phyloP scores from a whole-genome alignment of 805 yeast species.

The Schwanniomyces pseudopolymorphus region DNA sequence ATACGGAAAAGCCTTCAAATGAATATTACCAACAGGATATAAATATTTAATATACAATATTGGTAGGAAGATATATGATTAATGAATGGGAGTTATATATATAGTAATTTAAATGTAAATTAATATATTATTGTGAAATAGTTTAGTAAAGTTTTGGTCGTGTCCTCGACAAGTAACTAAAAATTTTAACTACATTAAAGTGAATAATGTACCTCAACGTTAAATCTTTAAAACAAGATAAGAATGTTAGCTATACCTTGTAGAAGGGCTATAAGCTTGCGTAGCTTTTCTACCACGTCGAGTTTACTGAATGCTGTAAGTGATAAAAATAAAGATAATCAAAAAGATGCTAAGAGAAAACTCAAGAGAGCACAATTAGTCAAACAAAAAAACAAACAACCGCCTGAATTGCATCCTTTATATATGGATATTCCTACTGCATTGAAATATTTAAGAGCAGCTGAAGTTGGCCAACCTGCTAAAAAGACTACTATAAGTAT shows the following conservation, averaged over 20 bases:
- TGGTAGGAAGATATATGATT: not conserved
- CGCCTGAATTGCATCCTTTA: conserved; percentile 52
- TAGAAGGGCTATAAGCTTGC: conserved; percentile 2
- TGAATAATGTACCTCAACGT: not conserved
- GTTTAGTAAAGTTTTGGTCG: not conserved
- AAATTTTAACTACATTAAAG: not conserved
- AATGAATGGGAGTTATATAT: not conserved
- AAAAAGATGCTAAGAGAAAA: conserved; percentile 18
- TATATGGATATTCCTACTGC: conserved; percentile 75
- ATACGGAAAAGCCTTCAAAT: not conserved
- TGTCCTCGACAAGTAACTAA: not conserved
- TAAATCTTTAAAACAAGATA: not conserved
- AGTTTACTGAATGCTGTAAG: conserved; percentile 3
- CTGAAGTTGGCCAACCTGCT: conserved; percentile 83
- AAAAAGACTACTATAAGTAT: conserved; percentile 66
- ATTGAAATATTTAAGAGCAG: conserved; percentile 76
- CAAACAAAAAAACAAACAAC: conserved; percentile 31
- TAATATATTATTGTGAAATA: not conserved
- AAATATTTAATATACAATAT: not conserved
- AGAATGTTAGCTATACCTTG: conserved; percentile 4
- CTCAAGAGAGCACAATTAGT: conserved; percentile 22
- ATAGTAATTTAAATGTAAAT: not conserved
- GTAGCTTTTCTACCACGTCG: conserved; percentile 3
- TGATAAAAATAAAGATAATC: conserved; percentile 8
- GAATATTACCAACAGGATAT: not conserved